phyloP scores from a whole-genome alignment of 2,329 filamentous ascomycete genomes.

The Ustulina deusta region DNA sequence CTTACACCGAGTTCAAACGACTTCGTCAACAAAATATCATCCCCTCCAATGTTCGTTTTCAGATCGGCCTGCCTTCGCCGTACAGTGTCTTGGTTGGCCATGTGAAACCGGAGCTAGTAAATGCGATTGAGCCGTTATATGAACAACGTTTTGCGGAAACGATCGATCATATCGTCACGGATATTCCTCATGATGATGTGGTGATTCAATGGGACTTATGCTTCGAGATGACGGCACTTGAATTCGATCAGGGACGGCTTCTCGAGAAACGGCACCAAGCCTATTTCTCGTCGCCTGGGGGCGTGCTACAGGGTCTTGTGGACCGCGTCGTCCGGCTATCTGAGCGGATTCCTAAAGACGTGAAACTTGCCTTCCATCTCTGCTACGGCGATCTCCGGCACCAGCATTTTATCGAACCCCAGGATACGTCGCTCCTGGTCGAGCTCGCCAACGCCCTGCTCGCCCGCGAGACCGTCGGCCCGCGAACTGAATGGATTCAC shows the following conservation, averaged over 20 bases:
- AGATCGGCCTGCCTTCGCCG: constrained; percentile 44
- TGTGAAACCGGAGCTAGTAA: constrained; percentile 39
- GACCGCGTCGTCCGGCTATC: constrained; percentile 41
- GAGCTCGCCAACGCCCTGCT: constrained; percentile 44
- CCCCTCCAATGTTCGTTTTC: constrained; percentile 40
- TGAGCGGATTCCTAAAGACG: constrained; percentile 39
- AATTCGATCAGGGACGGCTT: constrained; percentile 41
- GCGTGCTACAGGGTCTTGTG: constrained; percentile 42
- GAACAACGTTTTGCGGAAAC: constrained; percentile 42
- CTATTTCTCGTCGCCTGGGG: constrained; percentile 39
- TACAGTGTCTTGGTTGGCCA: constrained; percentile 42
- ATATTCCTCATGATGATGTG: constrained; percentile 42
- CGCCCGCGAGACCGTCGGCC: constrained; percentile 36
- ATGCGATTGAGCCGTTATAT: constrained; percentile 43
- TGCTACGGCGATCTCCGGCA: constrained; percentile 45
- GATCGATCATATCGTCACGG: constrained; percentile 36
- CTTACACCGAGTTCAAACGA: constrained; percentile 43
- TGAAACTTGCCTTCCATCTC: constrained; percentile 46
- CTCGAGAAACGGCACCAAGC: constrained; percentile 35
- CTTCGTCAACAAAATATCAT: constrained; percentile 42
- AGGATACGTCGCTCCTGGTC: constrained; percentile 40
- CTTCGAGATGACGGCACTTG: constrained; percentile 45
- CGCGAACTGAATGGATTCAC: constrained; percentile 45
- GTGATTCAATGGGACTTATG: constrained; percentile 46
- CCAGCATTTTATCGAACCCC: constrained; percentile 44